Conservation (phyloP, 352 stramenopile species). For the Lagenidium giganteum region DNA sequence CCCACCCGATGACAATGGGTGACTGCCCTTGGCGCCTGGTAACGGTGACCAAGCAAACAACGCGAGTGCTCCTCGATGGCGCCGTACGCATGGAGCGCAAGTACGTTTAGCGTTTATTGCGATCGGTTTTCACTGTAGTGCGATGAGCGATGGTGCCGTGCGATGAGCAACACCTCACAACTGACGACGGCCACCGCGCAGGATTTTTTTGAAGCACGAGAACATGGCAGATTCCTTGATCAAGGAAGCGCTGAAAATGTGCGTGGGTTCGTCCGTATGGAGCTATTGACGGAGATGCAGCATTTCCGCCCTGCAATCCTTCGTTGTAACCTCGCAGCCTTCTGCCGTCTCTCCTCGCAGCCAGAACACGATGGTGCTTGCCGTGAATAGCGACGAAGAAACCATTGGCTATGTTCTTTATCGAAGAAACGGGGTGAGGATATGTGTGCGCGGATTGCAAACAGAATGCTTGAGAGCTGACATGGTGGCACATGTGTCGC, state of each 20-base stretch:
- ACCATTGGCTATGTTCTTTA: slow-evolving; percentile 42
- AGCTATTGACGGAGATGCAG: no score
- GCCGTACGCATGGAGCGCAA: slow-evolving; percentile 26
- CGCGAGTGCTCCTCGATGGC: slow-evolving; percentile 17
- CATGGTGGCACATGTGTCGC: neutral
- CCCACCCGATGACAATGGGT: no score
- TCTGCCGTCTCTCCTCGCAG: slow-evolving; percentile 4
- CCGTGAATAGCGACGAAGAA: slow-evolving; percentile 12
- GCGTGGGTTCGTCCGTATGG: neutral
- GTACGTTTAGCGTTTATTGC: slow-evolving; percentile 2
- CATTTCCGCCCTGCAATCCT: neutral
- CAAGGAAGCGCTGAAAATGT: slow-evolving; percentile 21
- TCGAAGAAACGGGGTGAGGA: slow-evolving; percentile 29
- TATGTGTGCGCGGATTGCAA: neutral
- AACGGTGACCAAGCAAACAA: slow-evolving; percentile 25
- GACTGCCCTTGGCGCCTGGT: no score
- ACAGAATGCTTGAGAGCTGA: neutral
- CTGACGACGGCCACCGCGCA: slow-evolving; percentile 6
- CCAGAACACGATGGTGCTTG: slow-evolving; percentile 34
- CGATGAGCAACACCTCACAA: no score
- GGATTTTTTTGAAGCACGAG: slow-evolving; percentile 37
- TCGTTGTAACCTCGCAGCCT: neutral
- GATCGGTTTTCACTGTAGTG: neutral
- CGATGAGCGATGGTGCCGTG: no score
- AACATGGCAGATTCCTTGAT: slow-evolving; percentile 27